Evolutionary conservation across 169 alveolate species (phyloP).

Genomic region (Plasmodium inui): DNA sequence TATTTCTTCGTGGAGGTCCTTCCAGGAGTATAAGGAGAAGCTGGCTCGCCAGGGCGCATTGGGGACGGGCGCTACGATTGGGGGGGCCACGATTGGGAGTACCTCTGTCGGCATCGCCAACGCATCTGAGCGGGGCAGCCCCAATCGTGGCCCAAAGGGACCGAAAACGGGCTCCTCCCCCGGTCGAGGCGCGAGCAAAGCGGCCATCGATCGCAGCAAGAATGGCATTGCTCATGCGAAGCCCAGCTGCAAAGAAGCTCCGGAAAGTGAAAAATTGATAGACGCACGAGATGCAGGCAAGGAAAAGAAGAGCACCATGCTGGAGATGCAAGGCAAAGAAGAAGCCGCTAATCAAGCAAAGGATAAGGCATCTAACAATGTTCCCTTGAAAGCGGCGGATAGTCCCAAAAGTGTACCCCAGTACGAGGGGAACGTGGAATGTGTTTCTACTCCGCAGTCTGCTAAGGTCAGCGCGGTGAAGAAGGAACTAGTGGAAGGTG

Average conservation of each 20-base stretch:
- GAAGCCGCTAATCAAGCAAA: not conserved
- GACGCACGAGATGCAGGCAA: not conserved
- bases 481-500: not conserved
- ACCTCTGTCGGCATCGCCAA: not conserved
- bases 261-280: not conserved
- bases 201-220: not conserved
- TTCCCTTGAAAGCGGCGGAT: not conserved
- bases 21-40: constrained; percentile 55
- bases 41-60: not conserved
- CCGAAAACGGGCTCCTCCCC: not conserved
- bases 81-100: not conserved
- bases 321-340: not conserved
- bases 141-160: not conserved
- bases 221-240: not conserved
- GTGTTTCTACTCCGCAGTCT: not conserved
- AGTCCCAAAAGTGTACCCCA: not conserved
- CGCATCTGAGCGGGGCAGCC: not conserved
- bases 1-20: constrained; percentile 22
- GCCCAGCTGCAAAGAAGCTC: not conserved
- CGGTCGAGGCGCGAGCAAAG: not conserved
- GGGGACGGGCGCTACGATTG: not conserved
- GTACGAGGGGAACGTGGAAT: not conserved
- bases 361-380: not conserved
- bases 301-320: not conserved
- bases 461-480: not conserved